Evolutionary conservation across 768 basidiomycete species (phyloP), one percentile per base, ranked within the genome.

Genomic region (Hygrophorus pudorinus): DNA sequence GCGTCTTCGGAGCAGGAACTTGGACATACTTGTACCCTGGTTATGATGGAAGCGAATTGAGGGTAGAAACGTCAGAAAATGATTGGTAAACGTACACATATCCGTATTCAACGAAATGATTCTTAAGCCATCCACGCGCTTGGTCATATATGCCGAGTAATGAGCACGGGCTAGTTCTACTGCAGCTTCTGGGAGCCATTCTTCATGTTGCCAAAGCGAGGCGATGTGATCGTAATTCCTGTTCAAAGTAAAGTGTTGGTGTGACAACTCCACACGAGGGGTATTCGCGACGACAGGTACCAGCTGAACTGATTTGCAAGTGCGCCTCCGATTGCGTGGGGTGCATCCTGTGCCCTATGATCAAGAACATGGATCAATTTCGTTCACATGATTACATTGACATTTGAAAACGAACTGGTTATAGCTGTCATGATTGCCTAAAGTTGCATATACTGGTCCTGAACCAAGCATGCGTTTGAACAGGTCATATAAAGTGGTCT

Each of bases 221-320:
- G 85, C 72, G 41, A 88, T 66, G 51, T 86, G 84, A 46, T 85
- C 75, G 51, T 88, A 88, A 53, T 87, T 76, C 85, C 84, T 83
- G 33, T 20, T 31, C 11, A 37, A 17, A 38, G 12, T 17, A 14
- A 36, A 33, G 16, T 8, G 27, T 20, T 4, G 18, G 17, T 5
- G 20, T 18, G 30, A 18, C 20, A 27, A 31, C 16, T 4, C 9
- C 3, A 9, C 17, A 4, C 11, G 27, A 13, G 18, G 34, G 13
- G n/a, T n/a, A 17, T 33, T 17, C 7, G 30, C 11, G 5, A 38
- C 17, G 35, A n/a, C 8, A 49, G 65, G 16, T 52, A 79, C 80
- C 81, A 85, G 61, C 73, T 76, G 56, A 78, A 85, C 57, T 85
- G 79, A 4, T 70, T 51, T 1, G 71, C 76, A 10, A 84, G 63